Evolutionary conservation across 2,329 filamentous ascomycete species (phyloP), one percentile per base, ranked within the genome.

Genomic region (Penicillium hesseltinei): DNA sequence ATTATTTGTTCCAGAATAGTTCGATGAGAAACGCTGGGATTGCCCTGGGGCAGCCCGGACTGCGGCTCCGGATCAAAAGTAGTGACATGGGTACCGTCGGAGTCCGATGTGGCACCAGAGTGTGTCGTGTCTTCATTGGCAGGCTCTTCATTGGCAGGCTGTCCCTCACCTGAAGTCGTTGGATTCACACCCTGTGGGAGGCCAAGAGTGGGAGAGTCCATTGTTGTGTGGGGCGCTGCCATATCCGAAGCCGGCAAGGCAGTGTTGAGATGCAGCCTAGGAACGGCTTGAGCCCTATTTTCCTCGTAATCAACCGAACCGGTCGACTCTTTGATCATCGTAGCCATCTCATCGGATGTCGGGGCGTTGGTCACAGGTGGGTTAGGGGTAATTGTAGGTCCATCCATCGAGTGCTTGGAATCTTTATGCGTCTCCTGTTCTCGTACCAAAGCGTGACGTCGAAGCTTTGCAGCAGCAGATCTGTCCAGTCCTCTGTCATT

Each of bases 51-150:
- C 75, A 74, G 62, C n/a, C 86, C 83, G 1, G 81, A 84, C 69
- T 91, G 88, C 23, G 86, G 81, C 64, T 91, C 88, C n/a, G 80
- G 81, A 63, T 92, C 89, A 63, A 91, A 89, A 31, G 73, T 70
- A 5, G 78, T 80, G 36, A 73, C 73, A 65, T 90, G 86, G 0
- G 88, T 91, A 8, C 81, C 81, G 42, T 81, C 81, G n/a, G 86
- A 87, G 6, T 75, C 76, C 46, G 75, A 76, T 6, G 88, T 89
- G 15, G 84, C 77, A 31, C 85, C 80, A 11, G 74, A 75, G 15
- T 62, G 56, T 35, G 70, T 66, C 9, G 61, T 60, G 7, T 51
- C 27, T 17, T 58, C 56, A 4, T 43, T 38, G 17, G 50, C 31
- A 10, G 53, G 36, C 13, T 61, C 27, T 17, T 58, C 56, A 4